Evolutionary conservation across 1,139 yeast species (phyloP), one percentile per base, ranked within the genome.

Genomic region (Magnusiomyces tetraspermus): DNA sequence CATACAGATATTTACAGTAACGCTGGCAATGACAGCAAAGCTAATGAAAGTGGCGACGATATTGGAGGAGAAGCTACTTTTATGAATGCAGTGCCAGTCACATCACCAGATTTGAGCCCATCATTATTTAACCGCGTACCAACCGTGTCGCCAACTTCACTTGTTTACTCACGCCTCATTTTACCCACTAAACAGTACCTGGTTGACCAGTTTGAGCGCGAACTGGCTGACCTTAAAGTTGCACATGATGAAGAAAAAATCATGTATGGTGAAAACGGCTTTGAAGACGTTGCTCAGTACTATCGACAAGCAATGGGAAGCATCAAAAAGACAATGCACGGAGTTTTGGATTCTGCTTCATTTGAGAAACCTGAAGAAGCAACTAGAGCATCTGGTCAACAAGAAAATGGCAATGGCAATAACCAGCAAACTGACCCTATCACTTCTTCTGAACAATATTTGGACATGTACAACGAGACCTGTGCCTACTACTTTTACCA

Each of bases 401-500:
- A 19, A 19, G 24, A 17, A 38, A 8, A 38, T 54, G n/a, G 42
- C 54, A 17, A 64, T 43, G 46, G 31, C 36, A 26, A 13, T 22
- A 2, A 43, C n/a, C 10, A 26, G 15, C 28, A 41, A 41, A 11
- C 22, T 30, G 13, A 26, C 5, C 21, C 13, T 28, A 22, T 26
- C 31, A n/a, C 22, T n/a, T 24, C 43, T 2, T 21, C 46, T 2
- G 37, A 40, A 13, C 24, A 26, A 15, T 48, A 38, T n/a, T 38
- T 48, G 15, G 23, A 23, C 13, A 17, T 24, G 41, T 60, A 43
- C 41, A 53, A 67, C 44, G 79, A 74, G 51, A 53, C 65, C 0
- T 67, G 66, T 50, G 76, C 82, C 42, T 78, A 68, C 61, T 79
- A 75, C 63, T 83, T 79, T 61, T 87, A 83, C 64, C 90, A 88